A percentile compares a stretch with the other conserved stretches of the same genome.
Conservation (phyloP, 495 filamentous ascomycete genomes). For the Cercophora newfieldiana region DNA sequence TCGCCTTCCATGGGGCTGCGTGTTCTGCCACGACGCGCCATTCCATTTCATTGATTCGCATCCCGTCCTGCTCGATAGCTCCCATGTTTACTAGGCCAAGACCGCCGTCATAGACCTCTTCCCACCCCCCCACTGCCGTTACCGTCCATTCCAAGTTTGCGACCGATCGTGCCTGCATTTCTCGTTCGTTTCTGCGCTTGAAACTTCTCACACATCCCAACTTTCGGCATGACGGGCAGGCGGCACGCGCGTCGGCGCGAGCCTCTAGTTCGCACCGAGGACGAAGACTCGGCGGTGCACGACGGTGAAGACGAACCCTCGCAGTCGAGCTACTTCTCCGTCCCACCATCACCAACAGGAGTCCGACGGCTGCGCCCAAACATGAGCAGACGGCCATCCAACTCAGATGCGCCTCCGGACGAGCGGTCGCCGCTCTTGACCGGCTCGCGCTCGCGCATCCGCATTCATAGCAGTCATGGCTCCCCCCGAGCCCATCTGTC, state of each 20-base stretch:
- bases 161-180: neutral
- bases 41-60: neutral
- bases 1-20: neutral
- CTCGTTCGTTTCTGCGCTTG: neutral
- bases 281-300: constrained; percentile 1
- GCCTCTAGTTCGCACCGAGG: neutral
- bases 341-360: constrained; percentile 33
- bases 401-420: constrained; percentile 41
- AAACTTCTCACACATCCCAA: neutral
- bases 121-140: neutral
- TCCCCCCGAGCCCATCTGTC: constrained; percentile 42
- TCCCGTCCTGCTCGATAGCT: neutral
- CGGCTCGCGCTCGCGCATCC: constrained; percentile 41
- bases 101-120: neutral
- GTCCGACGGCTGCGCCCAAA: constrained; percentile 26
- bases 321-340: constrained; percentile 27
- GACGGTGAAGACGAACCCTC: constrained; percentile 18
- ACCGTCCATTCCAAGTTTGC: neutral
- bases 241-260: constrained; percentile 29
- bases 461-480: constrained; percentile 42
- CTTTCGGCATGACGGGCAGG: constrained; percentile 24
- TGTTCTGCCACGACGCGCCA: neutral
- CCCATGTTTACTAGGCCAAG: neutral
- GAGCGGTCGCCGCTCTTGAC: constrained; percentile 50
- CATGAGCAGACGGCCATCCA: constrained; percentile 33